phyloP scores from a whole-genome alignment of 2,329 filamentous ascomycete species.

The Phyllosticta capitalensis region DNA sequence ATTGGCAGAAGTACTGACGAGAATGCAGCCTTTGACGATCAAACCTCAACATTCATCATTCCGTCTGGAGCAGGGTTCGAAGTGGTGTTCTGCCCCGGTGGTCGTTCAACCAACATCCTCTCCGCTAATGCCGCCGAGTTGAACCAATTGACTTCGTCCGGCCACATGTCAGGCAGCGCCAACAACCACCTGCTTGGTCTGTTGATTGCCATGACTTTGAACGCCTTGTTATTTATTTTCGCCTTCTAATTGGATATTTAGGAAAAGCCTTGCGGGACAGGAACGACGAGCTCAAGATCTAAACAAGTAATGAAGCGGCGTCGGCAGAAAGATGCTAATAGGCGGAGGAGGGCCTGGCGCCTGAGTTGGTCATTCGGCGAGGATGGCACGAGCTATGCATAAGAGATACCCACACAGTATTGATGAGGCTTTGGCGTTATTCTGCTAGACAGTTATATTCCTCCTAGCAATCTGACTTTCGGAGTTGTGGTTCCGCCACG shows the following conservation, averaged over 20 bases:
- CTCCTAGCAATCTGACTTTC: neutral
- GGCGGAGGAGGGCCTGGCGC: neutral
- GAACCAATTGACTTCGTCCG: constrained; percentile 19
- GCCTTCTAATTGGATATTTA: constrained; percentile 3
- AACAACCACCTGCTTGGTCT: constrained; percentile 6
- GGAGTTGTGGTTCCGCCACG: neutral
- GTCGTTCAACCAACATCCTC: constrained; percentile 41
- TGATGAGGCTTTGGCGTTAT: neutral
- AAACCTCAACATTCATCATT: constrained; percentile 48
- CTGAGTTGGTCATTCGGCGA: neutral
- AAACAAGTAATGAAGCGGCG: neutral
- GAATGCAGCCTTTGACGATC: constrained; percentile 45
- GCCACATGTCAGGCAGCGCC: neutral
- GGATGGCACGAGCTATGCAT: neutral
- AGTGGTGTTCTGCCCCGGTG: constrained; percentile 64
- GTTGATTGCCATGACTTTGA: constrained; percentile 8
- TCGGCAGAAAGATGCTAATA: neutral
- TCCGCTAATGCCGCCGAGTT: constrained; percentile 27
- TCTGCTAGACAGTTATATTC: neutral
- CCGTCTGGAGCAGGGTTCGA: constrained; percentile 64
- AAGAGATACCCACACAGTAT: neutral
- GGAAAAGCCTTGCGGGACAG: neutral
- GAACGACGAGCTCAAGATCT: neutral
- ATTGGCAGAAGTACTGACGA: neutral
- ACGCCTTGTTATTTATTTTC: constrained; percentile 1